Base-by-base conservation (phyloP, 306 rosid species). In the Lablab purpureus region DNA sequence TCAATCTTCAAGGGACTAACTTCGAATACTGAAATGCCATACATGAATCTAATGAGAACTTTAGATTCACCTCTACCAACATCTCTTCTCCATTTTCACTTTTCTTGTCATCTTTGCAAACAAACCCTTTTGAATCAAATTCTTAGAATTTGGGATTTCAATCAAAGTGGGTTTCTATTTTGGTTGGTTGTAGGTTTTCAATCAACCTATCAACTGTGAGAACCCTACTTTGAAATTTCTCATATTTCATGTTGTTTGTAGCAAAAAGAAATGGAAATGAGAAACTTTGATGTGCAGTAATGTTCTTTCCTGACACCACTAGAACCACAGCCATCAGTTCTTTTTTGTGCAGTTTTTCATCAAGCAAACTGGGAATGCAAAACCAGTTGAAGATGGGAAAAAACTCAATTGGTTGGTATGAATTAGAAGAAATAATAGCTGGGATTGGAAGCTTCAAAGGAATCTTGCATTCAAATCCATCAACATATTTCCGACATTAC, bases 401-500 rank as follows among this genome's bases (percentile, higher is more conserved):
- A 49, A 73, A 27, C 25, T 10, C 18, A 50, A 25, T 1, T 19
- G 7, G 21, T 10, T 5, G 52, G 62, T 23, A 19, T n/a, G 19
- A 22, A 36, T 12, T 43, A 7, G 19, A 22, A 74, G 46, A 69
- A 77, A 52, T 47, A 23, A 66, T 46, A 83, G 84, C 84, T 81
- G 84, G 14, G 81, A 70, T 77, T 88, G 67, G 10, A 81, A 41
- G 80, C 63, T 54, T 74, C 17, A 47, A 22, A 43, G 30, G 25
- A 59, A 43, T 25, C 43, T 54, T 76, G 67, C 2, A 67, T 10
- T 62, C 50, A 73, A 70, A 70, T 87, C 84, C 85, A 77, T 74
- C 58, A 22, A 54, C 54, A 30, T 58, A 52, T 12, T 75, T 80
- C 30, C 23, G 8, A 27, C 36, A 56, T 65, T 30, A 22, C 67